Percentiles rank a stretch among this genome's conserved stretches.
Evolutionary conservation across 2,329 filamentous ascomycete genomes (phyloP).

Genomic region (Westerdykella ornata): DNA sequence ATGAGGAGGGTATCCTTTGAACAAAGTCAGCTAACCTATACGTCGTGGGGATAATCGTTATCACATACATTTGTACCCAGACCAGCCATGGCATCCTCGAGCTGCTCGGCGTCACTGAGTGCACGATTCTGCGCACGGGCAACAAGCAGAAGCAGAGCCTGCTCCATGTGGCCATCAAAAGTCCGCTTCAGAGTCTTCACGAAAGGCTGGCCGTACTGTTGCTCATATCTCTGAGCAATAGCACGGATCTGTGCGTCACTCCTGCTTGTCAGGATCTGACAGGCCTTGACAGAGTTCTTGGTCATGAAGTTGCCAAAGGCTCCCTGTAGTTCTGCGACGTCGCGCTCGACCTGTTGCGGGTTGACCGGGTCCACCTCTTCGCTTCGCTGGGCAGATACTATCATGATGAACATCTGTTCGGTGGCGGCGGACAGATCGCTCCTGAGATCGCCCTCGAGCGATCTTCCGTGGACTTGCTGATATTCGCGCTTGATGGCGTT

Average conservation of each 20-base stretch:
- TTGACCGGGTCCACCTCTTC: constrained; percentile 72
- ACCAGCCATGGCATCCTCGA: constrained; percentile 86
- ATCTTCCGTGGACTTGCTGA: constrained; percentile 56
- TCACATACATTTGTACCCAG: constrained; percentile 62
- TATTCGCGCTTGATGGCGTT: constrained; percentile 79
- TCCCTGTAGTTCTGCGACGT: constrained; percentile 69
- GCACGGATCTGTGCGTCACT: constrained; percentile 81
- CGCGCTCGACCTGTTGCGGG: constrained; percentile 65
- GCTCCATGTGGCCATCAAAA: constrained; percentile 89
- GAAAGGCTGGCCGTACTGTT: constrained; percentile 59
- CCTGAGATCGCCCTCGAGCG: constrained; percentile 65
- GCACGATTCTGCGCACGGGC: constrained; percentile 70
- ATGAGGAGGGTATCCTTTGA: constrained; percentile 64
- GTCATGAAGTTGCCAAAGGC: constrained; percentile 59
- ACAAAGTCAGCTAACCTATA: background rate
- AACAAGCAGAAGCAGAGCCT: constrained; percentile 75
- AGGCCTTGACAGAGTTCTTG: constrained; percentile 70
- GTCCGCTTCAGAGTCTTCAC: constrained; percentile 64
- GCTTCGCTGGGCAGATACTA: constrained; percentile 64
- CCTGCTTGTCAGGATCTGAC: constrained; percentile 66
- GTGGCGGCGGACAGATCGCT: constrained; percentile 82
- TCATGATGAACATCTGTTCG: constrained; percentile 74
- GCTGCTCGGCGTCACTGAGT: constrained; percentile 69
- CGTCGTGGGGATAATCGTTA: background rate
- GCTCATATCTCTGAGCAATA: constrained; percentile 67